phyloP scores from a whole-genome alignment of 2,329 filamentous ascomycete species.

The Aspergillaceae sp. region DNA sequence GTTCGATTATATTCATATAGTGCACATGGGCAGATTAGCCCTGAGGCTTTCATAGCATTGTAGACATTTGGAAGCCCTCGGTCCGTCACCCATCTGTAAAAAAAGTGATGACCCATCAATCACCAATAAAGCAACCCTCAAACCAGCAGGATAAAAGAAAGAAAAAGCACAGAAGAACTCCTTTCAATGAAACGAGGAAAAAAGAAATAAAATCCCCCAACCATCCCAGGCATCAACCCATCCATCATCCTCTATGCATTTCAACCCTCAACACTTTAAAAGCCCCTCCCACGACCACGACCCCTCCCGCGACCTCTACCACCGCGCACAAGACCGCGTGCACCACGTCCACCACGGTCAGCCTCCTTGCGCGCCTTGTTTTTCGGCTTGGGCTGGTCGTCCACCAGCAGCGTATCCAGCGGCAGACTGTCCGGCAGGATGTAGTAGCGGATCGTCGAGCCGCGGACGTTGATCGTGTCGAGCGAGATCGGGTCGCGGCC shows the following conservation, averaged over 20 bases:
- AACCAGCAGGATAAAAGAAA: constrained; percentile 7
- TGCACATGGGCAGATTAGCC: too few species aligned
- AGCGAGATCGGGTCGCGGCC: constrained; percentile 79
- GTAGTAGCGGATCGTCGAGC: constrained; percentile 91
- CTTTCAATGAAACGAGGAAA: constrained; percentile 5
- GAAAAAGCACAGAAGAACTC: constrained; percentile 10
- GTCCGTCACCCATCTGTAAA: too few species aligned
- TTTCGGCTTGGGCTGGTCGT: constrained; percentile 96
- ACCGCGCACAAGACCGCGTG: constrained; percentile 41
- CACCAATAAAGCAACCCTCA: too few species aligned
- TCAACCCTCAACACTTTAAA: too few species aligned
- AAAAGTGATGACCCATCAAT: too few species aligned
- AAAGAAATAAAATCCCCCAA: constrained; percentile 2
- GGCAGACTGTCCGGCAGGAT: constrained; percentile 94
- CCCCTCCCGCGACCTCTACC: constrained; percentile 47
- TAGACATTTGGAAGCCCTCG: too few species aligned
- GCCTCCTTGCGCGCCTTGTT: constrained; percentile 97
- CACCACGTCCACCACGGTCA: constrained; percentile 42
- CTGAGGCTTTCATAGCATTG: too few species aligned
- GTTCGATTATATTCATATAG: background rate
- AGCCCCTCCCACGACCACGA: constrained; percentile 40
- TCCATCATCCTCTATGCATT: too few species aligned
- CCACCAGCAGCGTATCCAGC: constrained; percentile 88
- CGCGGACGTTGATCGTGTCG: constrained; percentile 94
- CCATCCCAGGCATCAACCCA: background rate